Evolutionary conservation across 2,329 filamentous ascomycete species (phyloP), one percentile per base, ranked within the genome.

Genomic region (Fusarium sublunatum): DNA sequence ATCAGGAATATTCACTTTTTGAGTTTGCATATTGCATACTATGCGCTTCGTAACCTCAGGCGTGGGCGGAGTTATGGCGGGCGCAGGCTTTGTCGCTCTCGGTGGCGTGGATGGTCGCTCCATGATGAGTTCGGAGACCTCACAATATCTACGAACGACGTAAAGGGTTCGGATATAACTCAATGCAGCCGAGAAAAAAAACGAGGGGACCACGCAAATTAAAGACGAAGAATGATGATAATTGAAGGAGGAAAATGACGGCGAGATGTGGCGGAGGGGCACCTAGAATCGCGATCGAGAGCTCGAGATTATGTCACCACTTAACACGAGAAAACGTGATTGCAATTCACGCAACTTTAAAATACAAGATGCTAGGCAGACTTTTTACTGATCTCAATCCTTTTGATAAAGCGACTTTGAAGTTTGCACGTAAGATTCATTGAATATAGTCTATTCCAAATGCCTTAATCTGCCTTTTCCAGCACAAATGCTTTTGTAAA

Each of bases 1-100:
- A 25, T 12, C 3, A 34, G 4, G 5, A 34, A 2, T 25, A n/a
- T 7, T 38, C 0, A 6, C 2, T 2, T 2, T 2, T 13, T 25
- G 10, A 11, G 2, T 15, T 45, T 6, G 2, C 1, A 2, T 10
- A 8, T 3, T 6, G 70, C 83, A 70, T 71, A 87, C 85, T 55
- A 87, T 86, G 67, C 83, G 80, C 60, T 82, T 78, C 15, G 80
- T 83, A 10, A 82, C 79, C 61, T 84, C 84, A 6, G 85, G 83
- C 0, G 84, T 86, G 5, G 78, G 82, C 29, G 84, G 83, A 26
- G 82, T 81, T 29, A 70, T 64, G 36, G 71, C 70, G 7, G 70
- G 72, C 15, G 71, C 73, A 42, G 70, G 70, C 54, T 49, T 74
- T 52, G 75, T 60, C 15, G 65, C 65, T 50, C 71, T 67, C 35